Evolutionary conservation across 2,329 filamentous ascomycete species (phyloP).

Genomic region (Diaporthe citrichinensis): DNA sequence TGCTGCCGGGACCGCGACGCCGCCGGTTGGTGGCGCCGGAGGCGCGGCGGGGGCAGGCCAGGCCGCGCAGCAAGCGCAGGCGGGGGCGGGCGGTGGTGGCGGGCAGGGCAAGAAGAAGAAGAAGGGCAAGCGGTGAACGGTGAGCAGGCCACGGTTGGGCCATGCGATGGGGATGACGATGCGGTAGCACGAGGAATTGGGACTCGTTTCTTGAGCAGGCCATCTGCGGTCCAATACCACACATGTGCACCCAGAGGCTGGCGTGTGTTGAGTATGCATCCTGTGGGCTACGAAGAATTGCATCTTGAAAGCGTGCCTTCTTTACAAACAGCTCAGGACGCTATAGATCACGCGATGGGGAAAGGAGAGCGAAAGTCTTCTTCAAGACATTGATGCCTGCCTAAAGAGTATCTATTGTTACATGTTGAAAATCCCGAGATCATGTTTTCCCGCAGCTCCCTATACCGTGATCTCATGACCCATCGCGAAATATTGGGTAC

Average conservation of each 20-base stretch:
- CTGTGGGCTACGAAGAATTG: too few species aligned
- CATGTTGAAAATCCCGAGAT: conserved; percentile 34
- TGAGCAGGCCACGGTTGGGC: conserved; percentile 52
- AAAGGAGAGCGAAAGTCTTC: background rate
- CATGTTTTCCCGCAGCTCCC: conserved; percentile 28
- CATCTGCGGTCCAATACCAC: background rate
- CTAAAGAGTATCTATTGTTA: conserved; percentile 39
- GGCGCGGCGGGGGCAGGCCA: conserved; percentile 38
- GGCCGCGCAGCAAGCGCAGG: conserved; percentile 49
- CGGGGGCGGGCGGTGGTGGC: conserved; percentile 54
- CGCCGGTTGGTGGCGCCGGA: conserved; percentile 36
- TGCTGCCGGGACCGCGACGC: conserved; percentile 33
- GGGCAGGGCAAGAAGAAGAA: conserved; percentile 79
- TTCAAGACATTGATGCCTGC: conserved; percentile 40
- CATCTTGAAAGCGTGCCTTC: background rate
- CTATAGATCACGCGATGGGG: background rate
- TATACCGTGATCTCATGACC: conserved; percentile 40
- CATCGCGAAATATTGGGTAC: conserved; percentile 41
- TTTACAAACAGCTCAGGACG: background rate
- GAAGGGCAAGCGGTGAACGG: conserved; percentile 78
- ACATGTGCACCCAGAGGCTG: too few species aligned
- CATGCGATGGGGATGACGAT: background rate
- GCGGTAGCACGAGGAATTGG: background rate
- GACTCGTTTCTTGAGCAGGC: background rate
- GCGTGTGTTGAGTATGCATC: background rate